phyloP scores from a whole-genome alignment of 257 asterid species.

The Ligustrum vulgare region DNA sequence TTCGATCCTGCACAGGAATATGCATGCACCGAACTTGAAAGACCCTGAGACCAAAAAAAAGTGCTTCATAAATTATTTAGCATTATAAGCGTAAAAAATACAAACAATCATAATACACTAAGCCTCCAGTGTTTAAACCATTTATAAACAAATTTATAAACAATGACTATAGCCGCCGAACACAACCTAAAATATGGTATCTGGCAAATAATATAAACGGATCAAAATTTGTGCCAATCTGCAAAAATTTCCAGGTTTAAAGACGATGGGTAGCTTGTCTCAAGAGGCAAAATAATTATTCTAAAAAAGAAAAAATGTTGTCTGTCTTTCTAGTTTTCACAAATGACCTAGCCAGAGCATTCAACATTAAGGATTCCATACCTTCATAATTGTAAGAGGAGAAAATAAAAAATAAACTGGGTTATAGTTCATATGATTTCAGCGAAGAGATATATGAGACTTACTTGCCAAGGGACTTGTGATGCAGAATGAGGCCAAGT shows the following conservation, averaged over 20 bases:
- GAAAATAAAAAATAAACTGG: background rate
- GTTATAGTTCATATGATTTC: background rate
- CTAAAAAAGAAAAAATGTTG: background rate
- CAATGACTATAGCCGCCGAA: no score
- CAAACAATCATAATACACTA: background rate
- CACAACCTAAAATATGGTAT: background rate
- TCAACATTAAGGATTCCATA: background rate
- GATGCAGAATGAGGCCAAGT: background rate
- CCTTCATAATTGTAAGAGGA: background rate
- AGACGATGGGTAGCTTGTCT: background rate
- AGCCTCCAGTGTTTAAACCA: background rate
- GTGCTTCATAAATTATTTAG: no score
- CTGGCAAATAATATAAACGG: background rate
- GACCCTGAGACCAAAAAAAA: conserved; percentile 58
- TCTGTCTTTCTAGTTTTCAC: background rate
- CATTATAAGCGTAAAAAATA: background rate
- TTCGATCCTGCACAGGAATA: conserved; percentile 84
- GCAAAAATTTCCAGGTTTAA: background rate
- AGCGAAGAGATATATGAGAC: conserved; percentile 11
- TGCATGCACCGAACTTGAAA: conserved; percentile 93
- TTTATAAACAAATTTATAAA: no score
- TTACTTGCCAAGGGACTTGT: conserved; percentile 61
- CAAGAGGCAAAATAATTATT: background rate
- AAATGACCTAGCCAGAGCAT: background rate
- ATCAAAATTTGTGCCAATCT: background rate